A percentile compares a stretch with the other conserved stretches of the same genome.
Conservation (phyloP, 2,329 filamentous ascomycete genomes). For the Cladophialophora chaetospira region DNA sequence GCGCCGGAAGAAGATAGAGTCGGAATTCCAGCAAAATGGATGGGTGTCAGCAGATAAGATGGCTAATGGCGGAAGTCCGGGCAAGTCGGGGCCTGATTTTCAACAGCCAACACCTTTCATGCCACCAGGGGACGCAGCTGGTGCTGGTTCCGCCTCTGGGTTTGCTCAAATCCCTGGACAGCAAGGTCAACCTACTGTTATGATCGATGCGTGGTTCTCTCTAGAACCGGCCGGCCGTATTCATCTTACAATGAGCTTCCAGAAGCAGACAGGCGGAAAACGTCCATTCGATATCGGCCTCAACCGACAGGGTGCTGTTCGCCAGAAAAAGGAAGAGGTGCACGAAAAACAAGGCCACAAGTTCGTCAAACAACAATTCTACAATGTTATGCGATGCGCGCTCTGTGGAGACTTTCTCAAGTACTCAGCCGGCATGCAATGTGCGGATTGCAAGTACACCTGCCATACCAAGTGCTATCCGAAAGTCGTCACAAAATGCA, state of each 20-base stretch:
- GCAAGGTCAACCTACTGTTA: constrained; percentile 36
- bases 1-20: constrained; percentile 94
- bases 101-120: constrained; percentile 33
- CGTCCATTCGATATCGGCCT: constrained; percentile 85
- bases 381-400: constrained; percentile 99
- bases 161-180: constrained; percentile 36
- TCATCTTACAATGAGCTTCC: constrained; percentile 85
- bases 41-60: constrained; percentile 98
- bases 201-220: constrained; percentile 94
- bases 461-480: constrained; percentile 97
- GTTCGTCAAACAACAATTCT: constrained; percentile 97
- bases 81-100: constrained; percentile 58
- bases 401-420: constrained; percentile 98
- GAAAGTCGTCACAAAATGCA: constrained; percentile 98
- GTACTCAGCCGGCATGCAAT: constrained; percentile 98
- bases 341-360: constrained; percentile 99
- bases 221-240: constrained; percentile 92
- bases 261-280: constrained; percentile 83
- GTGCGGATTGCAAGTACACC: constrained; percentile 98
- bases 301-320: constrained; percentile 91
- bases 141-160: constrained; percentile 40
- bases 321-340: constrained; percentile 96
- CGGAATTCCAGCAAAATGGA: constrained; percentile 88
- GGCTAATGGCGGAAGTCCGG: constrained; percentile 59
- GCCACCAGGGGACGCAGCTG: constrained; percentile 39